phyloP scores from a whole-genome alignment of 148 eudicot genomes.

The Beta vulgaris region DNA sequence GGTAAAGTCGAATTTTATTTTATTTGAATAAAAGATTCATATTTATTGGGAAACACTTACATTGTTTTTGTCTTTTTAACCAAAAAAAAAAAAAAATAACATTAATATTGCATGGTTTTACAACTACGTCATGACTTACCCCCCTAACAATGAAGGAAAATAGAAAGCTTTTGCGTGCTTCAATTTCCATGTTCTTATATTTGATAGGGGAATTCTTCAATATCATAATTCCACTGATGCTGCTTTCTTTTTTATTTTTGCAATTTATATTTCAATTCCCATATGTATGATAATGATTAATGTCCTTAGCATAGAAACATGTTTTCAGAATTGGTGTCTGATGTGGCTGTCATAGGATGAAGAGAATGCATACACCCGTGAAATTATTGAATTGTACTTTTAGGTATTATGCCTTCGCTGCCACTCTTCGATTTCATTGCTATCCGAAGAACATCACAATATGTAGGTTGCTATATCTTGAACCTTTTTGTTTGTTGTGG shows the following conservation, averaged over 20 bases:
- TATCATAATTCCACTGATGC: neutral
- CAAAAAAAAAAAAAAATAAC: no score
- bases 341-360: slow-evolving; percentile 91
- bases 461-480: neutral
- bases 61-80: no score
- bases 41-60: no score
- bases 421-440: neutral
- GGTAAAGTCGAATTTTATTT: no score
- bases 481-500: neutral
- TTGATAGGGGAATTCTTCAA: no score
- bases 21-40: no score
- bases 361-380: slow-evolving; percentile 73
- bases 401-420: slow-evolving; percentile 51
- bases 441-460: neutral
- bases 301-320: slow-evolving; percentile 85
- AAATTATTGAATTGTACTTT: slow-evolving; percentile 75
- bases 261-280: neutral
- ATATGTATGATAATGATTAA: neutral
- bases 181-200: no score
- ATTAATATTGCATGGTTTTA: no score
- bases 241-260: neutral
- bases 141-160: no score
- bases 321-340: slow-evolving; percentile 68
- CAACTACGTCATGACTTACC: no score
- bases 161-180: no score